Conservation (phyloP, 495 filamentous ascomycete species). For the Chaetomium cochliodes region DNA sequence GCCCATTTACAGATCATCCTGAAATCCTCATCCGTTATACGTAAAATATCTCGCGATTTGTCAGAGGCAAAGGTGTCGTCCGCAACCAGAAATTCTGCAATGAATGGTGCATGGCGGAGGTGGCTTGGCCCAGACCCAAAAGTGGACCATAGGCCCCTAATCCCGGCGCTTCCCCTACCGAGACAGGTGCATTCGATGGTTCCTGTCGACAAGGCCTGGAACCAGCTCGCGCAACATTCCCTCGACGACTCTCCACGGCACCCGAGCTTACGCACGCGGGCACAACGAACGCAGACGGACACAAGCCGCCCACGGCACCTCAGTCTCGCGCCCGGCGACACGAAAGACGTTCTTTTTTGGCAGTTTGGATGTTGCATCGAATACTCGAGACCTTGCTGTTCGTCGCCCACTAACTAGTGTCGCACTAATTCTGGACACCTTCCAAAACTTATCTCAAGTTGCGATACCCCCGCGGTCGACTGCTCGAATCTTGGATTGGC, state of each 20-base stretch:
- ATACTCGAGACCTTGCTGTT: background rate
- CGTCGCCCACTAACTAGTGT: background rate
- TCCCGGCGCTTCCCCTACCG: background rate
- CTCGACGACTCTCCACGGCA: background rate
- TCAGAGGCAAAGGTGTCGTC: no score
- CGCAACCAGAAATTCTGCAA: background rate
- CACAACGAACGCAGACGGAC: background rate
- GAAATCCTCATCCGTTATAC: no score
- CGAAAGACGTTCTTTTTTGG: background rate
- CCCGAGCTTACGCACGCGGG: background rate
- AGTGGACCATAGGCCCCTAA: background rate
- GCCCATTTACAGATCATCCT: no score
- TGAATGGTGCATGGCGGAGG: background rate
- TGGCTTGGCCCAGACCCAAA: background rate
- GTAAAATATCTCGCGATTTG: no score
- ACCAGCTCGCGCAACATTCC: constrained; percentile 4
- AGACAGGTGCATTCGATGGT: background rate
- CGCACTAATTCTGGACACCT: background rate
- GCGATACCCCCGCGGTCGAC: background rate
- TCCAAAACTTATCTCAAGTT: background rate
- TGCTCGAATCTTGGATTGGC: background rate
- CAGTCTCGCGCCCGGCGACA: background rate
- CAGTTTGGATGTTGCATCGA: background rate
- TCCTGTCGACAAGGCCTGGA: constrained; percentile 1
- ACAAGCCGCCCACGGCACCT: background rate